Percentiles rank a stretch among this genome's conserved stretches.
These are phyloP conservation scores for Platanus orientalis DNA, from an alignment of 164 flowering plant genomes.

Conservation along the genomic window DNA sequence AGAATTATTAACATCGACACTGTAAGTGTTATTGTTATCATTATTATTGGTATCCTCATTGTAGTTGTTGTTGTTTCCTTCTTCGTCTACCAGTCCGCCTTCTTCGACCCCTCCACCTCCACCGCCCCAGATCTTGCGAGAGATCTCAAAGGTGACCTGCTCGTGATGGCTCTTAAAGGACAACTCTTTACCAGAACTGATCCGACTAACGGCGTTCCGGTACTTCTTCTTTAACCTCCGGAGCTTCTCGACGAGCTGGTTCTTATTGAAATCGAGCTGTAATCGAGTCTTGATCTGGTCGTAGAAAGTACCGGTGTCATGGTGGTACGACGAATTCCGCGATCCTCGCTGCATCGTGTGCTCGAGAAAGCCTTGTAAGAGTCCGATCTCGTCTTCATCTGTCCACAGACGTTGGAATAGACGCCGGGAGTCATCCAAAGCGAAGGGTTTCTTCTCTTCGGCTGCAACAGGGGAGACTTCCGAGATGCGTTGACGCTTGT, in stretches of 20 bases:
- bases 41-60: constrained; percentile 2
- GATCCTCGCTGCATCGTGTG: constrained; percentile 40
- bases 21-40: neutral
- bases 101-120: constrained; percentile 16
- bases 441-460: constrained; percentile 24
- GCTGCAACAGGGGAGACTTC: neutral
- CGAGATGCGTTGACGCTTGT: no score
- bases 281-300: constrained; percentile 78
- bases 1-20: neutral
- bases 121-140: constrained; percentile 77
- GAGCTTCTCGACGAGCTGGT: constrained; percentile 76
- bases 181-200: constrained; percentile 71
- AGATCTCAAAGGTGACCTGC: constrained; percentile 88
- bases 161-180: constrained; percentile 82
- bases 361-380: constrained; percentile 67
- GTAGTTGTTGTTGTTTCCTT: constrained; percentile 17
- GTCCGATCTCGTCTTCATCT: constrained; percentile 83
- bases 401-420: constrained; percentile 81
- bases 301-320: constrained; percentile 73
- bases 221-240: constrained; percentile 85
- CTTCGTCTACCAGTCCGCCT: constrained; percentile 47
- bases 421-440: constrained; percentile 44
- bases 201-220: constrained; percentile 46
- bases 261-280: constrained; percentile 76
- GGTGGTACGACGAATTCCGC: constrained; percentile 36